These are phyloP conservation scores for Globisporangium emineosum DNA, from an alignment of 352 stramenopile genomes.

Conservation along the genomic window DNA sequence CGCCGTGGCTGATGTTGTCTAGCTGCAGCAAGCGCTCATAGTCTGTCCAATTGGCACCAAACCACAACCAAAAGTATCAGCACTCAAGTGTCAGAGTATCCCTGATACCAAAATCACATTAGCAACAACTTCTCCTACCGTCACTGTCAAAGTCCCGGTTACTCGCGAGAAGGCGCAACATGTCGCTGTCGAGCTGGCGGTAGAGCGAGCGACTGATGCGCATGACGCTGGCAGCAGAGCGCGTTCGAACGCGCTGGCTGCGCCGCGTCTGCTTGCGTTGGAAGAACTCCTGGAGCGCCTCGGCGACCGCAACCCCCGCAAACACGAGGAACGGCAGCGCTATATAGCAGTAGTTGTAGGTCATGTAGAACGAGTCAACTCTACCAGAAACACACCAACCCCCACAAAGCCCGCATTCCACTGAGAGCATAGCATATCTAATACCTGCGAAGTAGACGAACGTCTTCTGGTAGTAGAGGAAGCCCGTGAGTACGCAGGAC, in stretches of 20 bases:
- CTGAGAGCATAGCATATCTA: not conserved
- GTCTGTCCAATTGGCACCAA: constrained; percentile 26
- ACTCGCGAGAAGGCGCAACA: constrained; percentile 58
- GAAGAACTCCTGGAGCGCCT: constrained; percentile 20
- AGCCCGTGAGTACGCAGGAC: not conserved
- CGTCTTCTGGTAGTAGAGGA: not conserved
- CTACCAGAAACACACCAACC: not conserved
- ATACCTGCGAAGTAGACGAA: constrained; percentile 12
- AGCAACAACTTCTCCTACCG: constrained; percentile 9
- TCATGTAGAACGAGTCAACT: too few species aligned
- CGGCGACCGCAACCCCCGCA: constrained; percentile 42
- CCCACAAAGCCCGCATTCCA: not conserved
- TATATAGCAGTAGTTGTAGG: constrained; percentile 9
- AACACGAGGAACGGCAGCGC: constrained; percentile 56
- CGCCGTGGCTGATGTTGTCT: constrained; percentile 54
- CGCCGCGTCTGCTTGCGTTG: constrained; percentile 1
- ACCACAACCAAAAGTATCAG: constrained; percentile 7
- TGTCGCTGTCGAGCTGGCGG: constrained; percentile 60
- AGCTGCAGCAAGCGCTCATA: constrained; percentile 72
- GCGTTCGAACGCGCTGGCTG: constrained; percentile 2
- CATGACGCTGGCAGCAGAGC: constrained; percentile 28
- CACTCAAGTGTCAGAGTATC: not conserved
- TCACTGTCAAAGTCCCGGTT: constrained; percentile 70
- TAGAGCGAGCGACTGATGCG: constrained; percentile 64
- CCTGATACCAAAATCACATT: not conserved